Base-by-base conservation (phyloP, 768 basidiomycete species). In the Phlebiopsis flavidoalba region DNA sequence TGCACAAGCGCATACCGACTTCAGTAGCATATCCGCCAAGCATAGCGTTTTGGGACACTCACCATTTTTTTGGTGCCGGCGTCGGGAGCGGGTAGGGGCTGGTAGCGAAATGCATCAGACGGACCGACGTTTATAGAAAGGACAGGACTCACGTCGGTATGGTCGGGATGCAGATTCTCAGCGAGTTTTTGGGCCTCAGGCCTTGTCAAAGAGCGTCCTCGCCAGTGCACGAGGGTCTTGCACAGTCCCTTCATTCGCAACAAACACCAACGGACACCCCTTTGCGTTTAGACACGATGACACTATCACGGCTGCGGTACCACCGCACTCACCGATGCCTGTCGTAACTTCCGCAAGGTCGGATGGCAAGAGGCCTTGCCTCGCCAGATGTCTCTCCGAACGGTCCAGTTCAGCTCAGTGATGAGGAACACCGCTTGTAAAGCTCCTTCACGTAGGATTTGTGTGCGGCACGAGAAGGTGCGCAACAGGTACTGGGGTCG, bases 1-100 rank as follows among this genome's bases (percentile, higher is more conserved):
- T 83, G 80, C 11, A 48, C 4, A 17, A 48, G 21, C 60, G 55
- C 57, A 35, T 59, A 60, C 53, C 51, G 15, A 52, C 17, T 63
- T 55, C 33, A 63, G 49, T 46, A 33, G 57, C 50, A 22, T 6
- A n/a, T 24, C 17, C 10, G 64, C 12, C 8, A 53, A 48, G 19
- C 14, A 49, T 24, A 47, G 26, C 8, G 55, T 17, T 36, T 19
- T 22, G 53, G 17, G 48, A 83, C 88, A 67, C 26, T 31, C 69
- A 95, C 95, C 95, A 98, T 76, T 96, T 97, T n/a, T n/a, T n/a
- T n/a, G n/a, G 93, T 94, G 60, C 95, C 95, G n/a, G n/a, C n/a
- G 60, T 90, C 93, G 51, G 93, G 93, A 72, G 86, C 89, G 45
- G n/a, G 82, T 69, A 51, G 95, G 82, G 60, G 88, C 95, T 98